These are phyloP conservation scores for Piromyces finnis DNA, from an alignment of 192 early-diverging fungal species.

Conservation along the genomic window DNA sequence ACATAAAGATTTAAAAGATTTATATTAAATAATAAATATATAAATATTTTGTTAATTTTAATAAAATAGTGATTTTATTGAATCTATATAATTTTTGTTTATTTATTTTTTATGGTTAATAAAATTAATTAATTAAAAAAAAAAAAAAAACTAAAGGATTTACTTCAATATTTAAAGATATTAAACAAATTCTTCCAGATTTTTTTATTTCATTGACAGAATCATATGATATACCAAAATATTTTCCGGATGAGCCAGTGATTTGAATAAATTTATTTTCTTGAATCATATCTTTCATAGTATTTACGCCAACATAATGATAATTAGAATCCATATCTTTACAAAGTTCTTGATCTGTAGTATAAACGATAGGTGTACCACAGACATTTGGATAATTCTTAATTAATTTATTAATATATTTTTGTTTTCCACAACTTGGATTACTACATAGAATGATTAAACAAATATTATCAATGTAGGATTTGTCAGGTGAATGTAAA, in stretches of 20 bases:
- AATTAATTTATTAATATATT: neutral
- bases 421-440: neutral
- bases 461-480: neutral
- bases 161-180: neutral
- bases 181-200: neutral
- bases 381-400: neutral
- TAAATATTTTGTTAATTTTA: no score
- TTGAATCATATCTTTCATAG: neutral
- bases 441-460: neutral
- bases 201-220: neutral
- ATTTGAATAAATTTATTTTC: neutral
- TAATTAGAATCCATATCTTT: neutral
- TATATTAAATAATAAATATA: no score
- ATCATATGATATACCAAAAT: neutral
- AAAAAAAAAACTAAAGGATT: no score
- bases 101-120: neutral
- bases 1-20: no score
- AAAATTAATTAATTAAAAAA: no score
- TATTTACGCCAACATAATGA: neutral
- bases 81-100: neutral
- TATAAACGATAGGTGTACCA: neutral
- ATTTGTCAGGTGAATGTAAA: neutral
- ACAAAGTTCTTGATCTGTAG: neutral
- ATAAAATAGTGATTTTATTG: no score
- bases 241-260: neutral